Percentiles rank a stretch among this genome's conserved stretches.
Evolutionary conservation across 2,329 filamentous ascomycete species (phyloP).

Genomic region (Hypomyces perniciosus): DNA sequence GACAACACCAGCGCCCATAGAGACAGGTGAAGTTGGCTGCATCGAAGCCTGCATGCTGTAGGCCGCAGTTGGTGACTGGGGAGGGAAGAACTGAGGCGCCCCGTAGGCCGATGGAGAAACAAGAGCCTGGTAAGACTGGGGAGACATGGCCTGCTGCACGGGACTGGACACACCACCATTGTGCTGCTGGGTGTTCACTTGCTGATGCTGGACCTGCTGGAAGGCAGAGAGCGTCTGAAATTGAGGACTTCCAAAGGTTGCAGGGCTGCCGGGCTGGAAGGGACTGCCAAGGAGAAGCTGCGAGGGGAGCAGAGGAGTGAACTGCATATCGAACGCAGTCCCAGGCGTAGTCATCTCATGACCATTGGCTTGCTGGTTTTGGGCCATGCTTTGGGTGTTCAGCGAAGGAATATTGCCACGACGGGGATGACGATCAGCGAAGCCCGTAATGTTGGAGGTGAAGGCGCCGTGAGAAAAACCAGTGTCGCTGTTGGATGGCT

Average conservation of each 20-base stretch:
- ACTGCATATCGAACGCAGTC: constrained; percentile 95
- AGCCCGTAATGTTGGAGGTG: constrained; percentile 77
- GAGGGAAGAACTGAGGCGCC: constrained; percentile 75
- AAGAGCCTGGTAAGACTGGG: constrained; percentile 76
- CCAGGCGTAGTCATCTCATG: constrained; percentile 81
- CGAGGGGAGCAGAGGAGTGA: constrained; percentile 90
- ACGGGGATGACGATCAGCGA: constrained; percentile 80
- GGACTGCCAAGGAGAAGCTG: constrained; percentile 92
- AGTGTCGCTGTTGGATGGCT: constrained; percentile 76
- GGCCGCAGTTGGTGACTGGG: constrained; percentile 80
- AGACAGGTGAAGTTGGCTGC: constrained; percentile 66
- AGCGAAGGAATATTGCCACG: constrained; percentile 84
- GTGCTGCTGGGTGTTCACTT: constrained; percentile 48
- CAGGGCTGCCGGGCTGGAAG: constrained; percentile 91
- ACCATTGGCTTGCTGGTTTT: constrained; percentile 34
- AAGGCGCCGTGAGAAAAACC: constrained; percentile 93
- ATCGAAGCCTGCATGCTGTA: constrained; percentile 54
- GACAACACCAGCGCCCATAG: constrained; percentile 71
- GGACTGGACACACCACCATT: constrained; percentile 65
- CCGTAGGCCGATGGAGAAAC: constrained; percentile 81
- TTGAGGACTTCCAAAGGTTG: constrained; percentile 82
- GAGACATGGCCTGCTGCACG: constrained; percentile 70
- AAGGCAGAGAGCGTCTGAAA: constrained; percentile 81
- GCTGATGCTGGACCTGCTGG: constrained; percentile 52
- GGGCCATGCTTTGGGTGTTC: constrained; percentile 69